Conservation (phyloP, 1,139 yeast genomes). For the Diutina neorugosa region DNA sequence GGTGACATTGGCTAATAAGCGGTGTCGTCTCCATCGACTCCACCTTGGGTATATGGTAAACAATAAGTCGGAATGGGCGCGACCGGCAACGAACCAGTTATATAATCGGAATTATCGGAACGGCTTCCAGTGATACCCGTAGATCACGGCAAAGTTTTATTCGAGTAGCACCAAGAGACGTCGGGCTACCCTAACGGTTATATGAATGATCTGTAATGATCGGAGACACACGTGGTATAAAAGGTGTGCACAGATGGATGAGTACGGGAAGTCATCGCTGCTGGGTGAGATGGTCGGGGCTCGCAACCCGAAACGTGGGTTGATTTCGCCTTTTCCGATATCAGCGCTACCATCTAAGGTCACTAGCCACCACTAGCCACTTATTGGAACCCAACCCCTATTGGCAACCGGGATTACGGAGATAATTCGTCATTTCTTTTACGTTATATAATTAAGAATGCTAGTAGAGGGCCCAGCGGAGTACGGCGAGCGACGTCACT, state of each 20-base stretch:
- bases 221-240: neutral
- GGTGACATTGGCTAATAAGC: neutral
- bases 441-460: neutral
- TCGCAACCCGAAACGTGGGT: no score
- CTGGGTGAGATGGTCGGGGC: neutral
- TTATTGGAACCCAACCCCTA: no score
- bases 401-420: neutral
- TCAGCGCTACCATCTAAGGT: no score
- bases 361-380: no score
- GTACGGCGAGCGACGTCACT: conserved; percentile 53
- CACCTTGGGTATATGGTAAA: neutral
- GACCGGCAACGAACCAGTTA: no score
- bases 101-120: neutral
- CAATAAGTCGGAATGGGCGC: neutral
- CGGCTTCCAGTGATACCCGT: neutral
- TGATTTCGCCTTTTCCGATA: no score
- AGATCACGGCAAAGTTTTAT: neutral
- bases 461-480: conserved; percentile 30
- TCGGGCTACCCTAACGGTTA: neutral
- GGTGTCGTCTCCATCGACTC: neutral
- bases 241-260: neutral
- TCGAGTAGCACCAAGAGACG: neutral
- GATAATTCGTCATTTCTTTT: no score
- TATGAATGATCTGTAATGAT: neutral
- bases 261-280: neutral